Base-by-base conservation (phyloP, 768 basidiomycete genomes). In the Tricholoma sp. region DNA sequence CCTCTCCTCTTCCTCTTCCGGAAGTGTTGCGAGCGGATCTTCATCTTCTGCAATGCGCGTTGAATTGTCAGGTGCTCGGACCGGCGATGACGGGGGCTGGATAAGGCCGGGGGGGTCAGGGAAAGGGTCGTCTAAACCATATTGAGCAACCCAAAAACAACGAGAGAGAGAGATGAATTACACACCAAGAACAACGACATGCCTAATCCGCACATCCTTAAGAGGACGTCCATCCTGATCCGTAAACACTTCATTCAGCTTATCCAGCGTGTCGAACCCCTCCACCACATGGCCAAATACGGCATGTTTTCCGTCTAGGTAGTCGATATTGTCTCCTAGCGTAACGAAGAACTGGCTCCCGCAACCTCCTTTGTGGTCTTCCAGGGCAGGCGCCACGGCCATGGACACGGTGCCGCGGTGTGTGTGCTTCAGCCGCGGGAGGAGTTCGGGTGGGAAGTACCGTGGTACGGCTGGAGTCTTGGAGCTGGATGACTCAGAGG, bases 341-440 rank as follows among this genome's bases (percentile, higher is more conserved):
- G 97, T 99, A 65, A 99, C 82, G 72, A 98, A 99, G 77, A 98
- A 99, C 65, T 98, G 97, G 63, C 89, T 91, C 10, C 94, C 96
- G 62, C 92, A 94, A 12, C 94, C 89, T 31, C 77, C 77, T 59
- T 74, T 73, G 48, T 82, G 75, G 3, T 80, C 83, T 51, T 83
- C 86, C 11, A 88, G 61, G 1, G 84, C 76, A n/a, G 94, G 94
- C 2, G 96, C 91, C 9, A 98, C 85, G 7, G 97, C 97, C 97
- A 98, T 98, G 0, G 94, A 98, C 13, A 99, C 89, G 0, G 94
- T 98, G 17, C 97, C 97, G 61, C 82, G 86, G 8, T 76, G 72
- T 0, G 77, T 78, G 67, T 99, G 97, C 71, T 98, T 98, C 57
- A 98, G 78, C 56, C 79, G 82, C 1, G 91, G 85, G 1, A 82